phyloP scores from a whole-genome alignment of 2,329 filamentous ascomycete genomes.

The Monosporascus cannonballus region DNA sequence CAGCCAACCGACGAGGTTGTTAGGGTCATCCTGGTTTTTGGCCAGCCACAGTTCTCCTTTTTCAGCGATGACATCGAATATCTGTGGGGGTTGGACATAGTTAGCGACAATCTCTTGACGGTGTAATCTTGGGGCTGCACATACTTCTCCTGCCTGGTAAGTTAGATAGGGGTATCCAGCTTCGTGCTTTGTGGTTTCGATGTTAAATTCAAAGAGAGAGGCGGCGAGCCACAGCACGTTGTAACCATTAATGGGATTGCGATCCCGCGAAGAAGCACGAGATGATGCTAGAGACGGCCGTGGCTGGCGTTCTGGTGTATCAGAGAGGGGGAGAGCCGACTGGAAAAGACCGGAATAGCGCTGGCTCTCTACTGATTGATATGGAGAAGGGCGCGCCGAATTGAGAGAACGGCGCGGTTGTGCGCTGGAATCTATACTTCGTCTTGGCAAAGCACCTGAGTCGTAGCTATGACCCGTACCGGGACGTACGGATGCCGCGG shows the following conservation, averaged over 20 bases:
- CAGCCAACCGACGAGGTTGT: constrained; percentile 84
- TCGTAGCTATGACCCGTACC: constrained; percentile 57
- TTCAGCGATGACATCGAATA: constrained; percentile 88
- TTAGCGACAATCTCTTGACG: background rate
- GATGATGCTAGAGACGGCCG: constrained; percentile 53
- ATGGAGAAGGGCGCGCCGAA: constrained; percentile 46
- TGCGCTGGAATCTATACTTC: constrained; percentile 45
- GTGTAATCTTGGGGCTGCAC: constrained; percentile 19
- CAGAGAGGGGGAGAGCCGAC: constrained; percentile 76
- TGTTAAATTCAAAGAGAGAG: constrained; percentile 95
- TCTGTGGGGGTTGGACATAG: constrained; percentile 34
- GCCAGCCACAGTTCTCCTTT: constrained; percentile 98
- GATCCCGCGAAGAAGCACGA: constrained; percentile 54
- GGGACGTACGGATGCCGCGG: constrained; percentile 42
- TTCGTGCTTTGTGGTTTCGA: constrained; percentile 84
- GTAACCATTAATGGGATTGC: constrained; percentile 49
- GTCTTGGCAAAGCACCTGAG: constrained; percentile 42
- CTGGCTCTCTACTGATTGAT: constrained; percentile 37
- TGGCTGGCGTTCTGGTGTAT: constrained; percentile 50
- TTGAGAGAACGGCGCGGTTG: constrained; percentile 47
- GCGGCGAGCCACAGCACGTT: constrained; percentile 86
- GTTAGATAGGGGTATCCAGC: constrained; percentile 94
- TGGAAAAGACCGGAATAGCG: constrained; percentile 77
- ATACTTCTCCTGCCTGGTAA: constrained; percentile 85
- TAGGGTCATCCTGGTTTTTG: constrained; percentile 88